phyloP scores from a whole-genome alignment of 192 early-diverging fungal species.

The Coemansia sp. region DNA sequence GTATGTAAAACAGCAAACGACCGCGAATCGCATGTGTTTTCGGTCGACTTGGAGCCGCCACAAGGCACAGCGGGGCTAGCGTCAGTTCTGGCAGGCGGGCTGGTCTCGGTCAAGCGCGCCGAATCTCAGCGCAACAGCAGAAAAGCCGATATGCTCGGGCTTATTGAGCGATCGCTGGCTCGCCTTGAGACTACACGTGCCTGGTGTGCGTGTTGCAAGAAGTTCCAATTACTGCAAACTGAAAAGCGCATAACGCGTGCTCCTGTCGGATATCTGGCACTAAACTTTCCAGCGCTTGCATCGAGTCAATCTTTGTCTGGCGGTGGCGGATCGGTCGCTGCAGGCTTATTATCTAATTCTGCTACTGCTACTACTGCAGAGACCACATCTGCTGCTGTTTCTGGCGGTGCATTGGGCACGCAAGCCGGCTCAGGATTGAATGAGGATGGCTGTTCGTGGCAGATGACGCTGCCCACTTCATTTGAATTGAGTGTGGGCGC shows the following conservation, averaged over 20 bases:
- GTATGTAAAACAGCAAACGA: constrained; percentile 61
- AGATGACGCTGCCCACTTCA: constrained; percentile 25
- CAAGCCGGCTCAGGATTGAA: background rate
- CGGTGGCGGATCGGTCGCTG: background rate
- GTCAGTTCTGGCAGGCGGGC: constrained; percentile 41
- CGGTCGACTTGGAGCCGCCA: constrained; percentile 81
- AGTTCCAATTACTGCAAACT: constrained; percentile 78
- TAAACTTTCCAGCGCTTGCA: constrained; percentile 68
- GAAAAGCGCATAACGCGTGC: constrained; percentile 64
- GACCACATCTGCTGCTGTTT: background rate
- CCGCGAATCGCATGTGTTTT: constrained; percentile 72
- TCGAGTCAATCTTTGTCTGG: background rate
- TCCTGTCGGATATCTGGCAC: constrained; percentile 67
- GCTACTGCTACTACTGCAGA: too few species aligned
- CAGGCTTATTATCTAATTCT: too few species aligned
- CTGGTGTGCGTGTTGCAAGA: constrained; percentile 82
- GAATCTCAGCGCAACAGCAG: constrained; percentile 17
- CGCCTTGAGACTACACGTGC: constrained; percentile 55
- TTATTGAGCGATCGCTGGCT: constrained; percentile 24
- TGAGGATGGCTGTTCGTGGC: constrained; percentile 17
- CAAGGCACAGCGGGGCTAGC: constrained; percentile 43
- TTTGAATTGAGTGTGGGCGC: constrained; percentile 11
- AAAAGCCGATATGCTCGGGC: constrained; percentile 19
- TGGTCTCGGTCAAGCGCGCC: constrained; percentile 38
- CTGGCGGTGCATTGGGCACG: background rate